A percentile compares a stretch with the other conserved stretches of the same genome.
Conservation (phyloP, 2,329 filamentous ascomycete genomes). For the Aaosphaeria arxii region DNA sequence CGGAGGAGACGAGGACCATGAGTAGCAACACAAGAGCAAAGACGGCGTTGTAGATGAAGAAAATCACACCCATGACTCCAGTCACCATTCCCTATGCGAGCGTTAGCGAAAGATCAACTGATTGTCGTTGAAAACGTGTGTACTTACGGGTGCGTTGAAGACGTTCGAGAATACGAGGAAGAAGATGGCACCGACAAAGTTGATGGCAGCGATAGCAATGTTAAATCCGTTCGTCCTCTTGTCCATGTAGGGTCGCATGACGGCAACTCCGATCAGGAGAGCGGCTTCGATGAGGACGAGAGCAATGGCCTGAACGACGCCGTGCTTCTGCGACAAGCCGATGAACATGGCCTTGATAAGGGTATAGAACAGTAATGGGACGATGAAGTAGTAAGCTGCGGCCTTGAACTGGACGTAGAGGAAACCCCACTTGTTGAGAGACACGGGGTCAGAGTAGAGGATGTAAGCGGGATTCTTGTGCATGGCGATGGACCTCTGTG, state of each 20-base stretch:
- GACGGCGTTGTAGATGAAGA: conserved; percentile 83
- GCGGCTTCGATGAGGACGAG: conserved; percentile 79
- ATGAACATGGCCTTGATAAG: conserved; percentile 90
- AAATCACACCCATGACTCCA: conserved; percentile 82
- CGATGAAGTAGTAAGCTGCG: conserved; percentile 91
- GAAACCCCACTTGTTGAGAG: conserved; percentile 97
- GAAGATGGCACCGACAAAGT: conserved; percentile 89
- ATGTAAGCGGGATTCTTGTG: conserved; percentile 98
- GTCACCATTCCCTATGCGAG: conserved; percentile 65
- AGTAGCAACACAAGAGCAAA: conserved; percentile 80
- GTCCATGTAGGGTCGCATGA: conserved; percentile 95
- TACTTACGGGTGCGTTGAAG: conserved; percentile 72
- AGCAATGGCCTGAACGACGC: conserved; percentile 74
- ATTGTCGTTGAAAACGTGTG: background rate
- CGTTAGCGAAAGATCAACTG: conserved; percentile 12
- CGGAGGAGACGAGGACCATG: conserved; percentile 74
- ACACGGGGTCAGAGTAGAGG: conserved; percentile 90
- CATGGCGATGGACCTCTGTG: conserved; percentile 81
- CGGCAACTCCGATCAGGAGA: conserved; percentile 72
- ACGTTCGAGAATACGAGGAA: conserved; percentile 83
- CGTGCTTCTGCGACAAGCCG: conserved; percentile 69
- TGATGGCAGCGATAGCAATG: conserved; percentile 84
- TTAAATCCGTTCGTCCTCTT: conserved; percentile 98
- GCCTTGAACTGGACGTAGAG: conserved; percentile 96
- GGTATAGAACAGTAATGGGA: conserved; percentile 73